Base-by-base conservation (phyloP, 1,284 basidiomycete genomes). In the Rhodotorula sp. region DNA sequence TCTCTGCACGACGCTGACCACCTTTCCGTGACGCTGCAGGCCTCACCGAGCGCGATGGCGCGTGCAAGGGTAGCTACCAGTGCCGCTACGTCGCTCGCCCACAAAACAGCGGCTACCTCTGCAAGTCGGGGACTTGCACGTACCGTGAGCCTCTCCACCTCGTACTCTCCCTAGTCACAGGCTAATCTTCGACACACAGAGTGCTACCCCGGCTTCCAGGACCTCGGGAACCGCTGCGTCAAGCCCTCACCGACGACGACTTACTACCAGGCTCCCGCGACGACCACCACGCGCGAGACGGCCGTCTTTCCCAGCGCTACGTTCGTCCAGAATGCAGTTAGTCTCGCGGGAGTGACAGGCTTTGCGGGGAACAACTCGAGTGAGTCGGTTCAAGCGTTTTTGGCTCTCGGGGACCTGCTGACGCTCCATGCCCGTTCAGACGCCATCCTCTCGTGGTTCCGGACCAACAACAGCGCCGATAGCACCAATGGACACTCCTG, bases 401-500 rank as follows among this genome's bases (percentile, higher is more conserved):
- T 15, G 15, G 3, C 2, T 4, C 19, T 22, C 30, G 13, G n/a
- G n/a, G 39, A 44, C 39, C 9, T 3, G 62, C 32, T 46, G 20
- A 22, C 13, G 5, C 29, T n/a, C 36, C 29, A 2, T 2, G 30
- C 61, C 2, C 30, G 2, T 4, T 30, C 64, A 27, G 55, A 53
- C 9, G 61, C 57, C 13, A 68, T 68, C 57, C 27, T 48, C 20
- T 62, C 60, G 3, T 71, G 74, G 74, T 75, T 57, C 64, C 44
- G 54, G 27, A 65, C 74, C n/a, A 62, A 64, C 52, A 30, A 29
- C 17, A 24, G 47, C 2, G 30, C 48, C 22, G 74, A 75, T 27
- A 65, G 62, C 27, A 75, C 74, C 6, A 75, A 75, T 56, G 68
- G 69, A n/a, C 48, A 67, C 49, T 62, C 55, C 2, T 70, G 68